Evolutionary conservation across 2,329 filamentous ascomycete genomes (phyloP).

Genomic region (Talaromyces amestolkiae): DNA sequence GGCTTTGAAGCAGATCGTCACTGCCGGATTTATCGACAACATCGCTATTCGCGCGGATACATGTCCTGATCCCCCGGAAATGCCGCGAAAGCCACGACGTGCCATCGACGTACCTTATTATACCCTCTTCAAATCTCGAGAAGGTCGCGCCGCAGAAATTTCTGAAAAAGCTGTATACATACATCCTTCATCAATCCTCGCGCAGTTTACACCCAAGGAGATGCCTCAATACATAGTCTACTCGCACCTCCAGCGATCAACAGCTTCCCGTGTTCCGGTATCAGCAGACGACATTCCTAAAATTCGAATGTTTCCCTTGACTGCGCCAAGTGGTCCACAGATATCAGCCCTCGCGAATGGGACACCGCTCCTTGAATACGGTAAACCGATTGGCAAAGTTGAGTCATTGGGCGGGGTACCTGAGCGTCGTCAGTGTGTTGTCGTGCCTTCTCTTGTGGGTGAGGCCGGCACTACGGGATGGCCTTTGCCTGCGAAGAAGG

Average conservation of each 20-base stretch:
- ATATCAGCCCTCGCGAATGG: constrained; percentile 76
- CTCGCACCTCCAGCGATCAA: constrained; percentile 71
- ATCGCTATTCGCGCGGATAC: constrained; percentile 88
- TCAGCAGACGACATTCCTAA: constrained; percentile 56
- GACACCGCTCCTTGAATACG: constrained; percentile 78
- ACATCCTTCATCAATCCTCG: constrained; percentile 79
- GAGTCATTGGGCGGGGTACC: constrained; percentile 48
- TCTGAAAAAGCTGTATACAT: constrained; percentile 74
- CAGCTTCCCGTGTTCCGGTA: constrained; percentile 53
- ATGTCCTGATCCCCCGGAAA: constrained; percentile 68
- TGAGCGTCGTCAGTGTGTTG: constrained; percentile 71
- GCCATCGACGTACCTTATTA: constrained; percentile 91
- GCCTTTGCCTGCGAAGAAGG: constrained; percentile 81
- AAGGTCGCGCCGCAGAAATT: constrained; percentile 43
- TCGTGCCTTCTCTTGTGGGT: constrained; percentile 75
- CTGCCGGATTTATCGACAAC: constrained; percentile 90
- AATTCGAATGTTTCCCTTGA: constrained; percentile 85
- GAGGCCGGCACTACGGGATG: constrained; percentile 68
- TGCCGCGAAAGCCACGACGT: constrained; percentile 68
- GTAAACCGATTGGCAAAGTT: constrained; percentile 88
- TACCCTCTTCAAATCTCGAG: constrained; percentile 70
- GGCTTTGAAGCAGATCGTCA: constrained; percentile 84
- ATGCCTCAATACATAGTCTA: constrained; percentile 88
- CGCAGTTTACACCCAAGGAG: constrained; percentile 65
- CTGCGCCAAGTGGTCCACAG: constrained; percentile 71